Base-by-base conservation (phyloP, 2,329 filamentous ascomycete genomes). In the Fusarium sp. region DNA sequence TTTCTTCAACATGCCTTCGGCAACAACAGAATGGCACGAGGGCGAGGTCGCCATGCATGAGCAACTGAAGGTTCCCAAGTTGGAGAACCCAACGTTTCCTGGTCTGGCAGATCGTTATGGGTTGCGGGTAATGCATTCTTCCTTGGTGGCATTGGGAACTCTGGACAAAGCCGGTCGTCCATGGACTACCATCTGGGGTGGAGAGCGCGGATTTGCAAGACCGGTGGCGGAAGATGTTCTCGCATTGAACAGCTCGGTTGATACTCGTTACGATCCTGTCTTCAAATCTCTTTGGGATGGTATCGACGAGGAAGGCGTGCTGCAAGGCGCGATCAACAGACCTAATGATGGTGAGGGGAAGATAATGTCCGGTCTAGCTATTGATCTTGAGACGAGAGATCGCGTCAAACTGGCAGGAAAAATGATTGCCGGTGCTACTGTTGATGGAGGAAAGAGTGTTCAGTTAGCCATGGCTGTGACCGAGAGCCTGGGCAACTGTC, bases 161-260 rank as follows among this genome's bases (percentile, higher is more conserved):
- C 79, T 94, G 3, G 93, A 96, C 74, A 78, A 80, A 4, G 74
- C 88, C 21, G 85, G 86, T 4, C 82, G 87, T 21, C 92, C 91
- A 3, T 97, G 93, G 93, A 91, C 90, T 18, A 91, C 91, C 0
- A 67, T 97, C 10, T 91, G 91, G 88, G 92, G 92, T n/a, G 93
- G 93, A 18, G 83, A 90, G 61, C 79, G 85, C 2, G 91, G 91
- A 0, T 92, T 95, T 70, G 88, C 89, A 0, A 83, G 85, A 49
- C 85, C 88, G 0, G 80, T 94, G 1, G 89, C 88, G 3, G 82
- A 86, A 42, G 85, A 83, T 3, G 84, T 93, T 12, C 82, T 97
- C 6, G 91, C 88, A 3, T 81, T 94, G 2, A 84, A 85, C 45
- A 87, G 86, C 7, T 77, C 83, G 0, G 89, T 93, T 5, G 90